Evolutionary conservation across 805 yeast species (phyloP), one percentile per base, ranked within the genome.

Genomic region (Phaffomyces opuntiae): DNA sequence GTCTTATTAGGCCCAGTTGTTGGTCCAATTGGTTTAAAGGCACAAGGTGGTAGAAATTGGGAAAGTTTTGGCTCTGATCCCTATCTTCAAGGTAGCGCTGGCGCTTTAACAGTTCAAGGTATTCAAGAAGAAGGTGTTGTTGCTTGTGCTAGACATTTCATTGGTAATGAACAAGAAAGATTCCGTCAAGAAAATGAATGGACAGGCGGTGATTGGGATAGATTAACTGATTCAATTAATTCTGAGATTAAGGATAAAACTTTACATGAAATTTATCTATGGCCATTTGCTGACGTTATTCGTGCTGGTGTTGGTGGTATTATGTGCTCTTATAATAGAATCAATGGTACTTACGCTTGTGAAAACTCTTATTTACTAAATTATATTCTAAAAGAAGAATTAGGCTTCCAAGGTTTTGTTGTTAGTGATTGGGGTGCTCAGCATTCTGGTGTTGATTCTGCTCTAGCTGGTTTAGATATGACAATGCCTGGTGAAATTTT

Each of bases 401-500:
- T 78, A 43, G 84, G 83, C 0, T 80, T 79, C 54, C 83, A 80
- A 62, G 86, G 85, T 0, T 80, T 77, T 59, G 80, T 80, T n/a
- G 73, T 78, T 46, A 70, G 81, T 26, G 85, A 80, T 55, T 78
- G 84, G 83, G 78, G 77, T n/a, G 84, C 81, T 6, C 80, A 74
- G 48, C 80, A 74, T 51, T 57, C 74, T 9, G 84, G 85, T 7
- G 77, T 78, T 6, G 67, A 70, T 42, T 70, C 81, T 1, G 80
- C 76, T 1, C 60, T 77, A 24, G 70, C 82, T 2, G 87, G 87
- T 3, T 61, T 78, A 33, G 86, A 81, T 60, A 77, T 81, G 83
- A 67, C 75, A 12, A 78, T 80, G 84, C 85, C 85, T 1, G 79
- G 80, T 38, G 78, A 75, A 45, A 61, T 69, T 1, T 74, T 72